Evolutionary conservation across 2,329 filamentous ascomycete species (phyloP).

Genomic region (Juglanconis oblonga): DNA sequence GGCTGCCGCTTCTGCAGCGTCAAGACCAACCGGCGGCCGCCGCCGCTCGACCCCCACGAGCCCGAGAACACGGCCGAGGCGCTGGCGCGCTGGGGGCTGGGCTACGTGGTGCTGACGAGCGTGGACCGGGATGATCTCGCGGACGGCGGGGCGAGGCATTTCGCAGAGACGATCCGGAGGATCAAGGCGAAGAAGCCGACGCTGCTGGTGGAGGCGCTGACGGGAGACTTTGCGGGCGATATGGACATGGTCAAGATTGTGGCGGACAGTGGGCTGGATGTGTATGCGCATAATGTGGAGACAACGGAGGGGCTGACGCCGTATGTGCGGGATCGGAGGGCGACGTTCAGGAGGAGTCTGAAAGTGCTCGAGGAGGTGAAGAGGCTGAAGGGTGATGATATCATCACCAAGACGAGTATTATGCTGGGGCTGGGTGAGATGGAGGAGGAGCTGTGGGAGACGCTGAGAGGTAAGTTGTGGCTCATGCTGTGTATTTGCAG

Average conservation of each 20-base stretch:
- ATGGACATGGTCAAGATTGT: conserved; percentile 83
- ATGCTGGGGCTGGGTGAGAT: conserved; percentile 96
- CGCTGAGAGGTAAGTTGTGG: conserved; percentile 59
- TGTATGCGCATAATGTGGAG: conserved; percentile 97
- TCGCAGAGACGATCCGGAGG: conserved; percentile 88
- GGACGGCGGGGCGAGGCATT: conserved; percentile 86
- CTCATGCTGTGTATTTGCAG: background rate
- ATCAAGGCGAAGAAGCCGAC: conserved; percentile 83
- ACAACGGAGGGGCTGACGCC: conserved; percentile 90
- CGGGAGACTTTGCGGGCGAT: conserved; percentile 84
- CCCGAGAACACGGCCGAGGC: conserved; percentile 97
- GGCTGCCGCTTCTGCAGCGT: conserved; percentile 97
- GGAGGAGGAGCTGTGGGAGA: conserved; percentile 78
- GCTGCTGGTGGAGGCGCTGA: conserved; percentile 78
- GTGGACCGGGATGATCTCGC: conserved; percentile 91
- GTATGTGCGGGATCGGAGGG: conserved; percentile 82
- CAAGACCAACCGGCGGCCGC: conserved; percentile 75
- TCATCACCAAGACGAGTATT: conserved; percentile 98
- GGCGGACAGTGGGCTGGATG: conserved; percentile 84
- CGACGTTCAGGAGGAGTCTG: conserved; percentile 84
- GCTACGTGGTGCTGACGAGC: conserved; percentile 90
- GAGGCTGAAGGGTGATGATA: conserved; percentile 60
- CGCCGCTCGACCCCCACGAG: conserved; percentile 89
- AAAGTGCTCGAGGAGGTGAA: conserved; percentile 80
- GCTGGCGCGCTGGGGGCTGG: conserved; percentile 85